phyloP scores from a whole-genome alignment of 768 basidiomycete genomes.

The Gymnopilus dilepis region DNA sequence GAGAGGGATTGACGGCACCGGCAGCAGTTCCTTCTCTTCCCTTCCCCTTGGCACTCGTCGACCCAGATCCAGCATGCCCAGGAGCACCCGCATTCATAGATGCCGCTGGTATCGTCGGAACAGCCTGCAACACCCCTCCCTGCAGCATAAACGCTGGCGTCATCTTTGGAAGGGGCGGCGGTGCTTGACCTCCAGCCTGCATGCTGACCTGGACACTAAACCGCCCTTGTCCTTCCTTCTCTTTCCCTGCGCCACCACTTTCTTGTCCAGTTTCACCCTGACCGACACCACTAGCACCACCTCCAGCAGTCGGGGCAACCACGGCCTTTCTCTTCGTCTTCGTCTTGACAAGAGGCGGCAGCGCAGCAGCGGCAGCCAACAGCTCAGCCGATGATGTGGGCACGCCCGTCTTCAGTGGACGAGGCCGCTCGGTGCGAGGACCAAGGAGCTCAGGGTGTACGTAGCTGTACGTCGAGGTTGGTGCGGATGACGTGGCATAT shows the following conservation, averaged over 20 bases:
- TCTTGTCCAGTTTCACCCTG: too few species aligned
- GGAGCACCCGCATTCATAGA: background rate
- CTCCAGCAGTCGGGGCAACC: background rate
- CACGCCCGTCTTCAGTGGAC: slow-evolving; percentile 18
- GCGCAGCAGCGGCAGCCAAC: background rate
- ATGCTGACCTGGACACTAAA: background rate
- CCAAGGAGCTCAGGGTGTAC: background rate
- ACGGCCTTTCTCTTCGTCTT: background rate
- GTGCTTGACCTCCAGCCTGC: too few species aligned
- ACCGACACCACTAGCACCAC: background rate
- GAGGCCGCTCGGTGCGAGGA: slow-evolving; percentile 25
- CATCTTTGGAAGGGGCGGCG: background rate
- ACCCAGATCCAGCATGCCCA: background rate
- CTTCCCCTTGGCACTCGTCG: background rate
- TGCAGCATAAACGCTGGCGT: background rate
- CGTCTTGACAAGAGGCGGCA: background rate
- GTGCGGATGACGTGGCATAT: background rate
- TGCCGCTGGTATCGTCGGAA: background rate
- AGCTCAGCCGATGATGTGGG: slow-evolving; percentile 5
- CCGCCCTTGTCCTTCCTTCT: background rate
- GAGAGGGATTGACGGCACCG: too few species aligned
- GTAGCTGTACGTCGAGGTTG: background rate
- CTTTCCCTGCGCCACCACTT: background rate
- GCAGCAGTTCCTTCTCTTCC: too few species aligned
- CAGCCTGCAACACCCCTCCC: background rate